Percentiles rank a stretch among this genome's conserved stretches.
phyloP scores from a whole-genome alignment of 805 yeast species.

The Wickerhamomyces hampshirensis region DNA sequence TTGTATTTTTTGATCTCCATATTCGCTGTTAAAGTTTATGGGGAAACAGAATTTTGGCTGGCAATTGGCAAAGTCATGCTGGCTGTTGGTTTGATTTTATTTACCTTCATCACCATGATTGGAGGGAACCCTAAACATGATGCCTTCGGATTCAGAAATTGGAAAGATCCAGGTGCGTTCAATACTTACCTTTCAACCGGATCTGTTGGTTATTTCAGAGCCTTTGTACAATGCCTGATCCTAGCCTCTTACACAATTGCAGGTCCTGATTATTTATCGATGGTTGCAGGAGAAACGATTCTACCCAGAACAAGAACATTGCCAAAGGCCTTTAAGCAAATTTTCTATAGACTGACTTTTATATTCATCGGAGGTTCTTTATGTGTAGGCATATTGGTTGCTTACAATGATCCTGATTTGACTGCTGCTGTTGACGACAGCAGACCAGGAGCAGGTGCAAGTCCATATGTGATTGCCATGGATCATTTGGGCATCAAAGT shows the following conservation, averaged over 20 bases:
- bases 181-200: constrained; percentile 53
- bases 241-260: constrained; percentile 77
- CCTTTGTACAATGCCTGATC: constrained; percentile 62
- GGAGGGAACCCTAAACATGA: constrained; percentile 81
- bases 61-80: constrained; percentile 68
- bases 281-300: constrained; percentile 79
- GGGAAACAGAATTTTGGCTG: constrained; percentile 80
- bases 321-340: constrained; percentile 76
- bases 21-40: constrained; percentile 70
- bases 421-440: constrained; percentile 52
- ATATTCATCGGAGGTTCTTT: constrained; percentile 72
- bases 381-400: constrained; percentile 72
- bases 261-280: constrained; percentile 82
- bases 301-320: constrained; percentile 60
- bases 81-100: constrained; percentile 69
- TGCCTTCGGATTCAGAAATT: constrained; percentile 54
- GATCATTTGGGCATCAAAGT: constrained; percentile 57
- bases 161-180: constrained; percentile 52
- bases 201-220: constrained; percentile 59
- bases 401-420: constrained; percentile 61
- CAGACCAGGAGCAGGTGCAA: constrained; percentile 72
- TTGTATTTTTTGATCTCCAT: constrained; percentile 61
- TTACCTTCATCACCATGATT: constrained; percentile 76
- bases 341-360: constrained; percentile 60
- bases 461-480: constrained; percentile 86